phyloP scores from a whole-genome alignment of 1,139 yeast species.

The Citeromyces hawaiiensis region DNA sequence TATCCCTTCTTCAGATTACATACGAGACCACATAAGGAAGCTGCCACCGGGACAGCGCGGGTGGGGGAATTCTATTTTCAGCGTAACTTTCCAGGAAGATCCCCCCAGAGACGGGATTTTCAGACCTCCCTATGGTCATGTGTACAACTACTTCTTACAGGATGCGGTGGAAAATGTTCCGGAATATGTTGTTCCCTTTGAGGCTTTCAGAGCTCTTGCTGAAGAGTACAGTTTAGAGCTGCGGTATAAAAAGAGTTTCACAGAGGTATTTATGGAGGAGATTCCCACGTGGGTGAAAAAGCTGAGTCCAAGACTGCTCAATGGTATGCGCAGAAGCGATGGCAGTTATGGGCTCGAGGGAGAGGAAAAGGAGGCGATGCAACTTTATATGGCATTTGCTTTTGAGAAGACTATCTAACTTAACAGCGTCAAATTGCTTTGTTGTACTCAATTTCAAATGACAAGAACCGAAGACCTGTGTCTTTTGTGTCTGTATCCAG shows the following conservation, averaged over 20 bases:
- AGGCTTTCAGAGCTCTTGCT: conserved; percentile 67
- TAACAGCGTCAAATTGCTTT: no score
- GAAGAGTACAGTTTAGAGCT: conserved; percentile 72
- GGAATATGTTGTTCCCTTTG: conserved; percentile 96
- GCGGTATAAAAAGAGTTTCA: conserved; percentile 63
- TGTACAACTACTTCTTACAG: conserved; percentile 65
- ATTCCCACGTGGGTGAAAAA: conserved; percentile 50
- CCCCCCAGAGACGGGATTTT: conserved; percentile 68
- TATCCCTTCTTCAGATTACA: conserved; percentile 83
- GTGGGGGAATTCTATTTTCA: conserved; percentile 81
- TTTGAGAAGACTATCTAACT: conserved; percentile 41
- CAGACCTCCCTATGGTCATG: conserved; percentile 70
- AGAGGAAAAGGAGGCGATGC: conserved; percentile 82
- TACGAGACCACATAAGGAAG: conserved; percentile 46
- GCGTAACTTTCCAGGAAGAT: conserved; percentile 61
- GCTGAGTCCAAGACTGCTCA: conserved; percentile 51
- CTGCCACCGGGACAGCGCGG: conserved; percentile 34
- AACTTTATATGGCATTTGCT: conserved; percentile 70
- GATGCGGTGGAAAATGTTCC: conserved; percentile 97
- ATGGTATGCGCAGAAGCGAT: conserved; percentile 59
- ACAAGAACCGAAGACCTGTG: no score
- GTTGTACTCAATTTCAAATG: no score
- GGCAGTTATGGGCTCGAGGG: conserved; percentile 85
- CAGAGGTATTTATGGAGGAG: conserved; percentile 72
- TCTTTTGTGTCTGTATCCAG: no score